A percentile compares a stretch with the other conserved stretches of the same genome.
phyloP scores from a whole-genome alignment of 2,329 filamentous ascomycete genomes.

The Fusarium sp. region DNA sequence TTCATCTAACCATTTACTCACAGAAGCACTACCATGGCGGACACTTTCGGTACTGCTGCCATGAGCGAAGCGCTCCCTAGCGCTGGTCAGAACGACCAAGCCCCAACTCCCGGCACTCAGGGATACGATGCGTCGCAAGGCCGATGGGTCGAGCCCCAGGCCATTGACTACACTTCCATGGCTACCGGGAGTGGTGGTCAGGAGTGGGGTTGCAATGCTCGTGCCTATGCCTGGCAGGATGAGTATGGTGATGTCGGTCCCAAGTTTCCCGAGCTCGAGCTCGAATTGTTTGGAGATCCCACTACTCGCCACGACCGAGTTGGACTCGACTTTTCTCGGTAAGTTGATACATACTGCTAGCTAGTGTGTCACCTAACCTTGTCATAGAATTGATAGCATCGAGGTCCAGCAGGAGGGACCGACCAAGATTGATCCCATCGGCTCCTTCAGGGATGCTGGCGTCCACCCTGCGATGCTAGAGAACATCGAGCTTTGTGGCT shows the following conservation, averaged over 20 bases:
- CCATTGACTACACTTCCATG: slow-evolving; percentile 61
- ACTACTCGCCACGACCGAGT: slow-evolving; percentile 59
- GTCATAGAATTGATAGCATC: slow-evolving; percentile 64
- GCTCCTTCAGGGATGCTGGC: slow-evolving; percentile 78
- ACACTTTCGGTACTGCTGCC: slow-evolving; percentile 20
- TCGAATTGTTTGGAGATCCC: slow-evolving; percentile 76
- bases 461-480: slow-evolving; percentile 85
- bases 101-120: not conserved
- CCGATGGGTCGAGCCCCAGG: slow-evolving; percentile 60
- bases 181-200: slow-evolving; percentile 25
- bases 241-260: slow-evolving; percentile 90
- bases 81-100: not conserved
- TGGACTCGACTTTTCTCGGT: slow-evolving; percentile 74
- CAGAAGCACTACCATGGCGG: slow-evolving; percentile 15
- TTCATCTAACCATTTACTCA: not conserved
- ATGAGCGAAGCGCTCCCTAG: slow-evolving; percentile 19
- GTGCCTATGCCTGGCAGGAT: slow-evolving; percentile 84
- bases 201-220: slow-evolving; percentile 66
- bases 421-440: slow-evolving; percentile 61
- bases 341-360: slow-evolving; percentile 47
- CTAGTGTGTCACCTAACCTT: slow-evolving; percentile 39
- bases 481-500: slow-evolving; percentile 81
- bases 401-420: slow-evolving; percentile 68
- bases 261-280: slow-evolving; percentile 75
- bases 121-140: slow-evolving; percentile 53